These are phyloP conservation scores for Castanea sativa DNA, from an alignment of 306 rosid species.

Conservation along the genomic window DNA sequence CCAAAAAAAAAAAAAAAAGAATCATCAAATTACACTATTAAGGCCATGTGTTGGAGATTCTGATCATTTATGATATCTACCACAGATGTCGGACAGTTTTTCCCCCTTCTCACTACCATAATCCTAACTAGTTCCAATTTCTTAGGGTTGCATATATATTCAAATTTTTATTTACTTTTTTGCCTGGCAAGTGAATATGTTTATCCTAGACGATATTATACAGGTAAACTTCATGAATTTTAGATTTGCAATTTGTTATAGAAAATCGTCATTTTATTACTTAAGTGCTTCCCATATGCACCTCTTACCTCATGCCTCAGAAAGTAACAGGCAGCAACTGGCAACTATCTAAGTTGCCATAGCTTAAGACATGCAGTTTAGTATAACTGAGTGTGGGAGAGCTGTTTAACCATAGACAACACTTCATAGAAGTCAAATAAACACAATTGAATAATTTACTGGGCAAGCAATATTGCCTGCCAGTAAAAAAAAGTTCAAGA, in stretches of 20 bases:
- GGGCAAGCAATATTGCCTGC: neutral
- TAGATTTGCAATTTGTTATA: neutral
- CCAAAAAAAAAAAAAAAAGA: neutral
- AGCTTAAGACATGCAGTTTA: neutral
- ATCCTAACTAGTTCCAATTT: neutral
- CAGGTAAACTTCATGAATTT: neutral
- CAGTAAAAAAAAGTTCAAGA: neutral
- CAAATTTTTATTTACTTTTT: neutral
- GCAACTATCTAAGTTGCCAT: neutral
- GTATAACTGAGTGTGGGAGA: neutral
- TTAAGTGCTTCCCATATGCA: neutral
- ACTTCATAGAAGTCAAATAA: neutral
- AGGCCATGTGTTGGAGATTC: neutral
- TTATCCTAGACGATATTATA: neutral
- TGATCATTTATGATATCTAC: neutral
- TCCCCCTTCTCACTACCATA: neutral
- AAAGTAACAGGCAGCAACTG: neutral
- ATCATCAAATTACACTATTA: neutral
- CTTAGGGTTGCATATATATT: neutral
- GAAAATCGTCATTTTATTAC: neutral
- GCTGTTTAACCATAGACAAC: neutral
- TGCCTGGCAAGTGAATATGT: neutral
- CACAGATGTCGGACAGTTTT: neutral
- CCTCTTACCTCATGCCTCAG: neutral
- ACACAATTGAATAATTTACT: neutral